These are phyloP conservation scores for Ustulina deusta DNA, from an alignment of 2,329 filamentous ascomycete genomes.

Conservation along the genomic window DNA sequence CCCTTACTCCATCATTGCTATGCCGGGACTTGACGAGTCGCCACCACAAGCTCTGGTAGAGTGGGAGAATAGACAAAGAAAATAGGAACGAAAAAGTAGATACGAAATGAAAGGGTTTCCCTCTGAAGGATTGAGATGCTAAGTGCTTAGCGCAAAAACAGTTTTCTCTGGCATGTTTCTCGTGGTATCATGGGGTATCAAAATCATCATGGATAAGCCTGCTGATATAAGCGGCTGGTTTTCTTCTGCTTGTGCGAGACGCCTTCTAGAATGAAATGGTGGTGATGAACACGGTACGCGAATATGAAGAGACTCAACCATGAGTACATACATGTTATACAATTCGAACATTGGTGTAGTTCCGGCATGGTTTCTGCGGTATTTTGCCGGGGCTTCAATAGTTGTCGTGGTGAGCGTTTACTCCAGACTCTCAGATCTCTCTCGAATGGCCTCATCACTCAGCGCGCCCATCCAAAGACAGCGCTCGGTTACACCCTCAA, in stretches of 20 bases:
- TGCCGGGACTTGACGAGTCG: constrained; percentile 14
- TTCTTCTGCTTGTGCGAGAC: constrained; percentile 39
- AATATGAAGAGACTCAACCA: constrained; percentile 26
- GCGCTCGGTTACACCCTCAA: constrained; percentile 81
- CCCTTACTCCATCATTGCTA: constrained; percentile 34
- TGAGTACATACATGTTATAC: constrained; percentile 45
- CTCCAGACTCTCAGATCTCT: constrained; percentile 64
- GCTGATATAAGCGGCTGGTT: constrained; percentile 38
- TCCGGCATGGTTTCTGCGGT: constrained; percentile 1
- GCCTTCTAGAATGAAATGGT: constrained; percentile 42
- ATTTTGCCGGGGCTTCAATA: background rate
- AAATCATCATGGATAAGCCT: constrained; percentile 41
- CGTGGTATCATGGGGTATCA: constrained; percentile 47
- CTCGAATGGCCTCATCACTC: constrained; percentile 78
- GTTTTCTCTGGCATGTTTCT: constrained; percentile 33
- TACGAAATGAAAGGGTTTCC: constrained; percentile 25
- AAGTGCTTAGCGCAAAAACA: constrained; percentile 26
- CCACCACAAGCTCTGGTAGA: constrained; percentile 12
- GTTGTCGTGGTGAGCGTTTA: constrained; percentile 37
- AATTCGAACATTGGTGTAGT: constrained; percentile 36
- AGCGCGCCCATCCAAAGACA: constrained; percentile 89
- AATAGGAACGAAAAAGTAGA: constrained; percentile 29
- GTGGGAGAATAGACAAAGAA: constrained; percentile 29
- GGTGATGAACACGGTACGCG: constrained; percentile 41
- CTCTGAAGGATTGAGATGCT: constrained; percentile 30